Base-by-base conservation (phyloP, 805 yeast genomes). In the Yarrowia sp. region DNA sequence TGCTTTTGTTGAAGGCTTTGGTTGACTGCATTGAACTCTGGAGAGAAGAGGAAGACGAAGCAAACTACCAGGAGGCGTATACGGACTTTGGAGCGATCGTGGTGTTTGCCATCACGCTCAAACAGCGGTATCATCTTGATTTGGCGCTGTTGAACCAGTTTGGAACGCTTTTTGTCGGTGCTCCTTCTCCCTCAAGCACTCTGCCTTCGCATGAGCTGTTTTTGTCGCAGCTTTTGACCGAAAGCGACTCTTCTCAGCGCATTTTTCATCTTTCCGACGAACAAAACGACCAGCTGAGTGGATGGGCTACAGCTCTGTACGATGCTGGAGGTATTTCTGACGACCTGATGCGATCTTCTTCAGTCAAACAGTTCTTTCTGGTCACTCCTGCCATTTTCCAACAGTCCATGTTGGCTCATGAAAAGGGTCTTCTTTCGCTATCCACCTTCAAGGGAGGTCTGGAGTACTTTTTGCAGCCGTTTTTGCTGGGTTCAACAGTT, bases 261-360 rank as follows among this genome's bases (percentile, higher is more conserved):
- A 41, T 58, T 12, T 58, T 41, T 33, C 63, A 68, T 17, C 64
- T 70, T 36, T 46, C 67, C 8, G 69, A 68, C 5, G 72, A 71
- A 4, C 72, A 71, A 26, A 68, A 69, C 21, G 73, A 70, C 6
- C 69, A 74, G 7, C 75, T 87, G 17, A 83, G 84, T 48, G 88
- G 84, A 24, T 93, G 98, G 98, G 82, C 89, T 51, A 77, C 82
- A 28, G 92, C 95, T 1, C 74, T 93, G 43, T 92, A 89, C 75
- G 92, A 90, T 67, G 82, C 89, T 33, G 87, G 87, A 40, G 96
- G 97, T 3, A 84, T 92, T 38, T 87, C 96, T 0, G 98, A 93
- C 74, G 92, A 89, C 48, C 76, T 92, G 67, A 84, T 92, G 71
- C 82, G 86, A 68, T 79, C 85, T 11, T 83, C 89, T 1, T 79